A percentile compares a stretch with the other conserved stretches of the same genome.
phyloP scores from a whole-genome alignment of 2,329 filamentous ascomycete species.

The Colletotrichum echinochloae region DNA sequence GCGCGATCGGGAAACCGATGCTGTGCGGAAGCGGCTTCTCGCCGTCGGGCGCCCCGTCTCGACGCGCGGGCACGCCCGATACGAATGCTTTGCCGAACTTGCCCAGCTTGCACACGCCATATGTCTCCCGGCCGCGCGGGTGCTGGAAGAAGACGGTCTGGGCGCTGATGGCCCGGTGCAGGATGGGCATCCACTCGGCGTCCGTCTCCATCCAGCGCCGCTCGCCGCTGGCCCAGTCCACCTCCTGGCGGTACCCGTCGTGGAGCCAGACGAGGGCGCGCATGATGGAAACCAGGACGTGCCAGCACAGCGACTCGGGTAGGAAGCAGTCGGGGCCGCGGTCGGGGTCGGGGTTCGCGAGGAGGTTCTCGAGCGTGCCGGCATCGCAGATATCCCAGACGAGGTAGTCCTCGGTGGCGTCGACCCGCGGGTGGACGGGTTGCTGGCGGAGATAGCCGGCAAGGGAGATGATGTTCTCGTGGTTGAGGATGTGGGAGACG shows the following conservation, averaged over 20 bases:
- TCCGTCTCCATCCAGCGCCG: conserved; percentile 46
- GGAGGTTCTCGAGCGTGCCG: conserved; percentile 59
- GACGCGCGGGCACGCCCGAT: conserved; percentile 50
- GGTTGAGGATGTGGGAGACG: conserved; percentile 56
- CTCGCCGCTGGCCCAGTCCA: conserved; percentile 27
- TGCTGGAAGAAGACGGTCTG: conserved; percentile 64
- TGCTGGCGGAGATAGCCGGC: conserved; percentile 51
- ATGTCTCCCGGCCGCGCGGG: conserved; percentile 60
- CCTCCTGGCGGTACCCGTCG: conserved; percentile 54
- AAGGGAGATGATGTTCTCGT: conserved; percentile 62
- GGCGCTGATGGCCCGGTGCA: conserved; percentile 62
- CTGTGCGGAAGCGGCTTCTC: conserved; percentile 19
- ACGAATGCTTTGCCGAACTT: conserved; percentile 57
- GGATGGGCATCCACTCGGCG: conserved; percentile 62
- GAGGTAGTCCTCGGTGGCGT: conserved; percentile 49
- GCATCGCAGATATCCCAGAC: conserved; percentile 67
- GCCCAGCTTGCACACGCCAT: conserved; percentile 66
- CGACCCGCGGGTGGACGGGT: conserved; percentile 39
- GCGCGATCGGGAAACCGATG: conserved; percentile 30
- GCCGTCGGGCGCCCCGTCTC: conserved; percentile 19
- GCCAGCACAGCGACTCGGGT: conserved; percentile 67
- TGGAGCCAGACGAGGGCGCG: conserved; percentile 66
- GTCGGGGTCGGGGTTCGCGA: conserved; percentile 46
- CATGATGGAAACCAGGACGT: conserved; percentile 62
- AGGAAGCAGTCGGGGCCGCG: conserved; percentile 50